phyloP scores from a whole-genome alignment of 2,329 filamentous ascomycete species.

The Cladosporium oxysporum region DNA sequence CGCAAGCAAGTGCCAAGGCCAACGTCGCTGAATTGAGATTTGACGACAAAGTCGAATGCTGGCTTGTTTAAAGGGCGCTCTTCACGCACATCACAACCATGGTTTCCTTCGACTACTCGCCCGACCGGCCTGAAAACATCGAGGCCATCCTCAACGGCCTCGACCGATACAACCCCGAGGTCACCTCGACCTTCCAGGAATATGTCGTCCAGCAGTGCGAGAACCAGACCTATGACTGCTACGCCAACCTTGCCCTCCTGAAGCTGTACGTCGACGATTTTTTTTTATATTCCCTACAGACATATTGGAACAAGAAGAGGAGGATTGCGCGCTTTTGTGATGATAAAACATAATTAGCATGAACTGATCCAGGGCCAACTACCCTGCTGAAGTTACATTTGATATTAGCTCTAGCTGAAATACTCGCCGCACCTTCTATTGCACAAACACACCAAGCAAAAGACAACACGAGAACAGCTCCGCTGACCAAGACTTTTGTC shows the following conservation, averaged over 20 bases:
- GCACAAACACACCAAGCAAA: conserved; percentile 11
- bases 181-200: conserved; percentile 87
- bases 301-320: conserved; percentile 68
- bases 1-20: neutral
- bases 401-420: conserved; percentile 74
- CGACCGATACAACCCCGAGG: conserved; percentile 98
- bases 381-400: conserved; percentile 63
- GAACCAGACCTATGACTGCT: conserved; percentile 89
- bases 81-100: conserved; percentile 34
- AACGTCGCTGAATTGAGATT: neutral
- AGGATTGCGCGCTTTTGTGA: conserved; percentile 60
- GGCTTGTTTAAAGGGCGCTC: conserved; percentile 9
- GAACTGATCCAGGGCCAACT: conserved; percentile 72
- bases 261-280: conserved; percentile 78
- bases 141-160: conserved; percentile 93
- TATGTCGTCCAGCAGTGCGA: conserved; percentile 96
- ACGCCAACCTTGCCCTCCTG: conserved; percentile 91
- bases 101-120: conserved; percentile 77
- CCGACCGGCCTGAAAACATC: conserved; percentile 89
- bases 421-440: conserved; percentile 10
- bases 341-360: conserved; percentile 93
- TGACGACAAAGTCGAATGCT: neutral
- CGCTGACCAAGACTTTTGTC: conserved; percentile 9
- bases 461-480: conserved; percentile 17
- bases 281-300: neutral